Conservation (phyloP, 306 rosid genomes). For the Gynostemma pentaphyllum region DNA sequence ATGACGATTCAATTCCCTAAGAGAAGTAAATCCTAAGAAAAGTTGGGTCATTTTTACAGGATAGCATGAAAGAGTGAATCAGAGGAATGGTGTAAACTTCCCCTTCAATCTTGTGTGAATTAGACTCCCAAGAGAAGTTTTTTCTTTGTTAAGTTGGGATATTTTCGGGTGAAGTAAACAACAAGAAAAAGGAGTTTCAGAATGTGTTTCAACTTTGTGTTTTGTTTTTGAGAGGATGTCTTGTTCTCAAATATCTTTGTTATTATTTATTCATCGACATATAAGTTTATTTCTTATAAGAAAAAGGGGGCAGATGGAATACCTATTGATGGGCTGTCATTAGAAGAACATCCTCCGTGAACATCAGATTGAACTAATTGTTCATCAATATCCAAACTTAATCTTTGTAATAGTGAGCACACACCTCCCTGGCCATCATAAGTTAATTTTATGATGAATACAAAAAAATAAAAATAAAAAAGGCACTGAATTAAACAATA, state of each 20-base stretch:
- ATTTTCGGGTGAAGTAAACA: background rate
- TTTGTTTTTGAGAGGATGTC: background rate
- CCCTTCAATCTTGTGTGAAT: background rate
- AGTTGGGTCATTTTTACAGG: background rate
- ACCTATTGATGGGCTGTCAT: slow-evolving; percentile 17
- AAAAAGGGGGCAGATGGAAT: slow-evolving; percentile 6
- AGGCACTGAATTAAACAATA: background rate
- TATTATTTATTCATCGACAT: background rate
- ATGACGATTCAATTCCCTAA: too few species aligned
- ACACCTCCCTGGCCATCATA: slow-evolving; percentile 61
- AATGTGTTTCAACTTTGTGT: background rate
- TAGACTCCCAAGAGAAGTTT: background rate
- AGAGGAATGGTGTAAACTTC: background rate
- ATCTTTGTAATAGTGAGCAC: slow-evolving; percentile 61
- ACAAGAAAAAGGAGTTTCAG: background rate
- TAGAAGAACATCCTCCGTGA: background rate
- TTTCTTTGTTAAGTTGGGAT: background rate
- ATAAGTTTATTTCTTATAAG: background rate
- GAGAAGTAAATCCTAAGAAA: too few species aligned
- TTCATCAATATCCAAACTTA: slow-evolving; percentile 33
- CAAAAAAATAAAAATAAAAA: slow-evolving; percentile 16
- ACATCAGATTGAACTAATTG: slow-evolving; percentile 18
- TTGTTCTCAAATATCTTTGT: background rate
- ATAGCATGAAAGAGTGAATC: background rate
- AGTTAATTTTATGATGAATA: too few species aligned